Evolutionary conservation across 805 yeast genomes (phyloP).

Genomic region (Zygotorulaspora chibaensis): DNA sequence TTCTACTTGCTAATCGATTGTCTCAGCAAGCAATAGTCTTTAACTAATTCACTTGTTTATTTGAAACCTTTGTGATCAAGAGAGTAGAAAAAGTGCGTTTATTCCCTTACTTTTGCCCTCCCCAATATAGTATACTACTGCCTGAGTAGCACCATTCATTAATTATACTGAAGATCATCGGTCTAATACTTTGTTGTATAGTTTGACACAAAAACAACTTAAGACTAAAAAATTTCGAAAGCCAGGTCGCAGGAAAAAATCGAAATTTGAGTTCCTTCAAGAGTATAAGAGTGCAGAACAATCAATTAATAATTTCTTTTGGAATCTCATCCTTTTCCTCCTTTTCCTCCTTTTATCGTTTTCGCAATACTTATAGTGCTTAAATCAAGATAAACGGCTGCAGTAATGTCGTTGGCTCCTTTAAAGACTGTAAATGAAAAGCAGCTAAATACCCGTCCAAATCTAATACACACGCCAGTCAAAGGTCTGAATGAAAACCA

Average conservation of each 20-base stretch:
- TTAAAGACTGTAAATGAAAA: slow-evolving; percentile 34
- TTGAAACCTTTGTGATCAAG: no score
- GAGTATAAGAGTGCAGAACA: slow-evolving; percentile 4
- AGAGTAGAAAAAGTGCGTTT: no score
- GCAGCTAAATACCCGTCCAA: slow-evolving; percentile 33
- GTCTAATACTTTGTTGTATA: background rate
- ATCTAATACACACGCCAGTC: slow-evolving; percentile 30
- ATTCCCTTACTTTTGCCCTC: no score
- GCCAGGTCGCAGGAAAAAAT: background rate
- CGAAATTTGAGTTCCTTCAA: background rate
- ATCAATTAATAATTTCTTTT: background rate
- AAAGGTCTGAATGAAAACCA: slow-evolving; percentile 16
- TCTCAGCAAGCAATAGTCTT: no score
- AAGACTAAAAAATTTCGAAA: background rate
- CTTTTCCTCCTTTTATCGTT: background rate
- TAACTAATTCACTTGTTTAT: no score
- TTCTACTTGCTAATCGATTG: no score
- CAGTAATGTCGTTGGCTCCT: slow-evolving; percentile 33
- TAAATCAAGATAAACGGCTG: background rate
- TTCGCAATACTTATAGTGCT: background rate
- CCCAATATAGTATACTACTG: no score
- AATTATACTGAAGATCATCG: no score
- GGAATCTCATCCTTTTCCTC: background rate
- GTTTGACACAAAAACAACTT: slow-evolving; percentile 12
- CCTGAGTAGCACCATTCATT: no score